phyloP scores from a whole-genome alignment of 352 stramenopile genomes.

The Pythium pyrilobum region DNA sequence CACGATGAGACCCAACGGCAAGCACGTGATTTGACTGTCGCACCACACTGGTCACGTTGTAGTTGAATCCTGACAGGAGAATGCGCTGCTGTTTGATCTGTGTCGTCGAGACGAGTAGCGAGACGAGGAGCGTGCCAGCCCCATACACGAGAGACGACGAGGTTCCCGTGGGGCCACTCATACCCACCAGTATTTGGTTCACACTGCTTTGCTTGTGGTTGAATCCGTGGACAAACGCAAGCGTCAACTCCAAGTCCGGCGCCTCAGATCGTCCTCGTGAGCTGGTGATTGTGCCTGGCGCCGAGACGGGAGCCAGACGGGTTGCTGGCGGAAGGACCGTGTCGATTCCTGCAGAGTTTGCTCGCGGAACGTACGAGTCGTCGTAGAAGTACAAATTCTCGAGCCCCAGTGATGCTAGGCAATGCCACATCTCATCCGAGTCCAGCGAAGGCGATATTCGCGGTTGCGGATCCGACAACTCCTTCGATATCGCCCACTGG shows the following conservation, averaged over 20 bases:
- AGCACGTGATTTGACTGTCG: conserved; percentile 35
- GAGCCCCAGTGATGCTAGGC: conserved; percentile 3
- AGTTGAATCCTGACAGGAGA: conserved; percentile 33
- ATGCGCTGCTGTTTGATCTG: conserved; percentile 26
- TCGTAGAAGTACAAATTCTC: conserved; percentile 16
- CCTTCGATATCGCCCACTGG: conserved; percentile 37
- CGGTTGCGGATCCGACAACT: conserved; percentile 10
- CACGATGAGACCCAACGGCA: conserved; percentile 11
- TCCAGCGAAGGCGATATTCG: not conserved
- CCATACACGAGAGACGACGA: conserved; percentile 29
- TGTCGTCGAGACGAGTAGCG: conserved; percentile 27
- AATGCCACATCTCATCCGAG: conserved; percentile 3
- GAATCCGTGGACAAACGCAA: conserved; percentile 39
- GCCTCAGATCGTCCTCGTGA: conserved; percentile 28
- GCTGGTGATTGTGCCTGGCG: not conserved
- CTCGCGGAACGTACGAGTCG: conserved; percentile 10
- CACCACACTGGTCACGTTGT: conserved; percentile 44
- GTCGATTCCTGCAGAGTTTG: conserved; percentile 4
- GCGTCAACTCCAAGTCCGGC: conserved; percentile 51
- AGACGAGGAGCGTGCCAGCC: conserved; percentile 38
- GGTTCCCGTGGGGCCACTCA: conserved; percentile 2
- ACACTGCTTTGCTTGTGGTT: conserved; percentile 36
- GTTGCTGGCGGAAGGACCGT: conserved; percentile 2
- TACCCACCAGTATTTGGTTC: conserved; percentile 38
- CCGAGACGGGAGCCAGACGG: not conserved